phyloP scores from a whole-genome alignment of 2,329 filamentous ascomycete genomes.

The Claviceps sorghi region DNA sequence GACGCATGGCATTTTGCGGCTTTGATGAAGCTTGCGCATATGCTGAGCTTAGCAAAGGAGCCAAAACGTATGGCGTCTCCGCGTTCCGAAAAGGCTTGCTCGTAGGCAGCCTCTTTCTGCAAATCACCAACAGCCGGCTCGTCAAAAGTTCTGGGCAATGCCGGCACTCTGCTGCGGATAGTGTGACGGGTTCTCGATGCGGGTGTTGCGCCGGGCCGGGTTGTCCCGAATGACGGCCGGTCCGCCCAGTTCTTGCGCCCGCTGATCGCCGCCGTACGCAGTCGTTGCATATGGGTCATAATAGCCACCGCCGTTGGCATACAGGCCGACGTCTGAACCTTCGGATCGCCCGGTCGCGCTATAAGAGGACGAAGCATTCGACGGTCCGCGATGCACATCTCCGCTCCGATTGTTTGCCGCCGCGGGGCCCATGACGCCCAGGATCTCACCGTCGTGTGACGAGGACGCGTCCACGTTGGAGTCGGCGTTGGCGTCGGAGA shows the following conservation, averaged over 20 bases:
- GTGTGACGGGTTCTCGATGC: conserved; percentile 81
- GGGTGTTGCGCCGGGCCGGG: conserved; percentile 77
- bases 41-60: too few species aligned
- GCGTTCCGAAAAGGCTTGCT: too few species aligned
- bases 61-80: too few species aligned
- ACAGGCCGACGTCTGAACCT: conserved; percentile 40
- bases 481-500: conserved; percentile 58
- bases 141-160: conserved; percentile 80
- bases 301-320: conserved; percentile 33
- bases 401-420: conserved; percentile 47
- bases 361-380: conserved; percentile 93
- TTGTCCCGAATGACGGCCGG: conserved; percentile 89
- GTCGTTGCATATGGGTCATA: conserved; percentile 46
- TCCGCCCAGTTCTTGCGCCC: conserved; percentile 29
- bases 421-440: conserved; percentile 67
- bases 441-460: conserved; percentile 62
- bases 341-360: conserved; percentile 68
- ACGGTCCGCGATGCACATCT: conserved; percentile 76
- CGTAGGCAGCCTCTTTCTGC: neutral
- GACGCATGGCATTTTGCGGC: too few species aligned
- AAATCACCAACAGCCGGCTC: neutral
- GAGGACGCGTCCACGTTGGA: conserved; percentile 36
- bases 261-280: conserved; percentile 36
- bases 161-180: conserved; percentile 88
- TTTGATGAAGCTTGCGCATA: too few species aligned